Evolutionary conservation across 176 grass and related monocot genomes (phyloP), one percentile per base, ranked within the genome.

Genomic region (Musa beccarii): DNA sequence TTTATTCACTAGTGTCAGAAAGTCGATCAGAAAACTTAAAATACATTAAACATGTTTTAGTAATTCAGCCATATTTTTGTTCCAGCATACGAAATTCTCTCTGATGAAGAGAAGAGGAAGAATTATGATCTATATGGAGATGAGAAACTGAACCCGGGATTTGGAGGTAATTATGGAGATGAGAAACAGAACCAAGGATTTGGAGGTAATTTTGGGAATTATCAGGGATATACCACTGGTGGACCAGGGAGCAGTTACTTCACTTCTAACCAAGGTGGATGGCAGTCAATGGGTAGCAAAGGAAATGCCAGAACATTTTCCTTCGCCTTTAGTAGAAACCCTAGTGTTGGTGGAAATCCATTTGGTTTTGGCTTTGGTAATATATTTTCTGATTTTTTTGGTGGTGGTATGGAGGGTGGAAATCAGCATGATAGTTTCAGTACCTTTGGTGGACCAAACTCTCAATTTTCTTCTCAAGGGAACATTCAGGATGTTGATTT

Each of bases 91-190:
- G 94, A 91, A 54, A 87, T 98, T 83, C 83, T 98, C 1, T 93
- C 94, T n/a, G 88, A 98, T 81, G 94, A 98, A 87, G 88, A 98
- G 17, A 98, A 98, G 90, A 87, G 88, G 63, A 98, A 91, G 86
- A 89, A 87, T 73, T 98, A 89, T 80, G 94, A 98, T 75, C 74
- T 98, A 17, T 93, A 91, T 2, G 86, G 90, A 80, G 86, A 98
- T 87, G 94, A 91, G 65, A 93, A 88, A 16, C 82, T 82, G 54
- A 91, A 87, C 53, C 78, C 79, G 55, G 86, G 78, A 65, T 91
- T 91, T 73, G 72, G 69, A 43, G 34, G 34, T 43, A 43, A 43
- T 43, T 93, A 91, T 2, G 86, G 90, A 80, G 86, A 98, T 87
- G 94, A 91, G 65, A 93, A 88, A n/a, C 82, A 80, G 54, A 91